Evolutionary conservation across 2,329 filamentous ascomycete genomes (phyloP).

Genomic region (Penicillium polonicum): DNA sequence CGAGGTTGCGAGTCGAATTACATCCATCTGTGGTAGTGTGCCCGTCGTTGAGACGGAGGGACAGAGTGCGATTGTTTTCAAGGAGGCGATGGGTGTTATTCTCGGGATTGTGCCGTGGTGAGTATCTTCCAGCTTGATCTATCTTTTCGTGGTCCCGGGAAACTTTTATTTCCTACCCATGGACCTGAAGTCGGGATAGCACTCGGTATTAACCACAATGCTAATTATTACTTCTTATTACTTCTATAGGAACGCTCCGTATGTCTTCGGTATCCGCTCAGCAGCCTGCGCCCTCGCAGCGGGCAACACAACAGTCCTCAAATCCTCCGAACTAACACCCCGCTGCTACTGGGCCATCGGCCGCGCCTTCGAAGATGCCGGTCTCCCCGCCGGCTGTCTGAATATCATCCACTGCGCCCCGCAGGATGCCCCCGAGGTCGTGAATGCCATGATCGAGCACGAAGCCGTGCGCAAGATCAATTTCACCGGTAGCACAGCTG

Average conservation of each 20-base stretch:
- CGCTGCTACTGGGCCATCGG: constrained; percentile 61
- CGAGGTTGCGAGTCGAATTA: constrained; percentile 51
- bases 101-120: constrained; percentile 78
- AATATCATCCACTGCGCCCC: constrained; percentile 66
- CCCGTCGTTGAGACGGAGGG: constrained; percentile 51
- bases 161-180: background rate
- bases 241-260: constrained; percentile 52
- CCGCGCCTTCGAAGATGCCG: constrained; percentile 65
- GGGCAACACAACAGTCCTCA: constrained; percentile 72
- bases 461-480: constrained; percentile 68
- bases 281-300: constrained; percentile 64
- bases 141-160: too few species aligned
- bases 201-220: too few species aligned
- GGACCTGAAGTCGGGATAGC: background rate
- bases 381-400: constrained; percentile 70
- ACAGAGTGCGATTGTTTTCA: constrained; percentile 63
- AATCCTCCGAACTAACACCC: constrained; percentile 66
- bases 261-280: constrained; percentile 49
- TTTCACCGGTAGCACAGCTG: constrained; percentile 69
- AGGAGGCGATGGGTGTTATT: constrained; percentile 75
- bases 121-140: constrained; percentile 8
- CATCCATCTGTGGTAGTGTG: constrained; percentile 49
- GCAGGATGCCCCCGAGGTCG: constrained; percentile 64
- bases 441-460: constrained; percentile 64
- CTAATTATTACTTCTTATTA: background rate